Percentiles rank a stretch among this genome's conserved stretches.
phyloP scores from a whole-genome alignment of 768 basidiomycete genomes.

The Polyporus arcularius region DNA sequence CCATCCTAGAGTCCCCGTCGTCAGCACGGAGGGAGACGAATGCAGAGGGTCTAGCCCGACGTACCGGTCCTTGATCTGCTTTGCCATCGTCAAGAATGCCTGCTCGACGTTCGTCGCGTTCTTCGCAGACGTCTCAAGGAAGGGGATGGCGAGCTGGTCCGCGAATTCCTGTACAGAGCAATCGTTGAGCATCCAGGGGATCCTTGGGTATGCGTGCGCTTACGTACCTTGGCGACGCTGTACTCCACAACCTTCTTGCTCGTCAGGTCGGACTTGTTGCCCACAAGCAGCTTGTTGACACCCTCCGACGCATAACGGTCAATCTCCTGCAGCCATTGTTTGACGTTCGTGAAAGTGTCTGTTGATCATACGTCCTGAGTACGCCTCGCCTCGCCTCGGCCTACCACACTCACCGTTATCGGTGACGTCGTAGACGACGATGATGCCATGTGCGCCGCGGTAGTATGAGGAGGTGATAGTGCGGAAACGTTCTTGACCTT shows the following conservation, averaged over 20 bases:
- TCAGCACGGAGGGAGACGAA: background rate
- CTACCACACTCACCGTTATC: conserved; percentile 67
- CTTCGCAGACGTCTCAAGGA: conserved; percentile 99
- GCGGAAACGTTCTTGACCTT: conserved; percentile 96
- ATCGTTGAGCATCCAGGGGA: background rate
- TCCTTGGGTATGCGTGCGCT: background rate
- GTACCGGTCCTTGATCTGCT: conserved; percentile 92
- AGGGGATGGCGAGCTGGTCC: conserved; percentile 89
- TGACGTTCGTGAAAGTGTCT: conserved; percentile 96
- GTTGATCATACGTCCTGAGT: conserved; percentile 5
- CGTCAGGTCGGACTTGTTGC: conserved; percentile 98
- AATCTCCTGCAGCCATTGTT: conserved; percentile 93
- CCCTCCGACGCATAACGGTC: conserved; percentile 97
- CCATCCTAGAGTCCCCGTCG: conserved; percentile 59
- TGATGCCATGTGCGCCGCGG: conserved; percentile 96
- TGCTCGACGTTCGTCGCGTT: conserved; percentile 98
- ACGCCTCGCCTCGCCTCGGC: background rate
- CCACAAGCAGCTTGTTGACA: conserved; percentile 97
- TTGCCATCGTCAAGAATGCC: conserved; percentile 98
- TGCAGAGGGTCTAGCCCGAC: conserved; percentile 19
- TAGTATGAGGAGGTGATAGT: conserved; percentile 99
- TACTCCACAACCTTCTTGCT: conserved; percentile 96
- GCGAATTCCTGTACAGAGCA: conserved; percentile 74
- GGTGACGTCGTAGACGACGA: conserved; percentile 98
- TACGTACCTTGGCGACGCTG: conserved; percentile 74